Evolutionary conservation across 2,329 filamentous ascomycete species (phyloP).

Genomic region (Pyricularia sp.): DNA sequence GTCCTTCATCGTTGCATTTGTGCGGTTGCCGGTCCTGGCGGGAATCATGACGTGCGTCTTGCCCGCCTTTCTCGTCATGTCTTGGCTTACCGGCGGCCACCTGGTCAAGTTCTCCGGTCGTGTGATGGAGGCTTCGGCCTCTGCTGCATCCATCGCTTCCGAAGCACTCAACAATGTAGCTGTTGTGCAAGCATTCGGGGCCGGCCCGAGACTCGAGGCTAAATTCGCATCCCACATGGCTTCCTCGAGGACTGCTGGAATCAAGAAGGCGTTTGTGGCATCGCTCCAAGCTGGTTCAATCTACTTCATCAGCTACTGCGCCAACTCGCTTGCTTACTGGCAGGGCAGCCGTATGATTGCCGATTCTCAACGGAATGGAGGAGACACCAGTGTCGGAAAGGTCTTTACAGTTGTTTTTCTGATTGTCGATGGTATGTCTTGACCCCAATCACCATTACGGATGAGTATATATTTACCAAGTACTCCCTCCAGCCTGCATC

Average conservation of each 20-base stretch:
- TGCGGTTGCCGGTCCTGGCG: slow-evolving; percentile 52
- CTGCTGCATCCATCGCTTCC: slow-evolving; percentile 52
- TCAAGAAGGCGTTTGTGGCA: slow-evolving; percentile 47
- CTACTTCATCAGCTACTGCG: slow-evolving; percentile 60
- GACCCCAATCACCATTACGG: too few relatives aligned
- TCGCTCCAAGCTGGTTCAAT: slow-evolving; percentile 51
- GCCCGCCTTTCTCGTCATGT: slow-evolving; percentile 53
- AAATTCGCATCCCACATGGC: slow-evolving; percentile 47
- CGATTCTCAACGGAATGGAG: slow-evolving; percentile 15
- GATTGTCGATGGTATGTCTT: slow-evolving; percentile 32
- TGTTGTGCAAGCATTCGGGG: slow-evolving; percentile 55
- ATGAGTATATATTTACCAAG: not conserved
- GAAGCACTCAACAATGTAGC: slow-evolving; percentile 51
- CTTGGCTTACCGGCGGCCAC: slow-evolving; percentile 43
- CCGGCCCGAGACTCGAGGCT: slow-evolving; percentile 46
- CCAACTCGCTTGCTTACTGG: slow-evolving; percentile 61
- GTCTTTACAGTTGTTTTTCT: slow-evolving; percentile 45
- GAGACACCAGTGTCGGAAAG: slow-evolving; percentile 18
- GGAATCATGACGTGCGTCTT: slow-evolving; percentile 55
- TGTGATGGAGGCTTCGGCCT: slow-evolving; percentile 43
- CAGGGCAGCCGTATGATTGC: slow-evolving; percentile 48
- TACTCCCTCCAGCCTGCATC: slow-evolving; percentile 36
- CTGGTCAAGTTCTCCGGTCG: slow-evolving; percentile 38
- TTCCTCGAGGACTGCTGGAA: slow-evolving; percentile 38
- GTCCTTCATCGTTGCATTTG: slow-evolving; percentile 58